These are phyloP conservation scores for Penicillium mononematosum DNA, from an alignment of 495 filamentous ascomycete species.

Conservation along the genomic window DNA sequence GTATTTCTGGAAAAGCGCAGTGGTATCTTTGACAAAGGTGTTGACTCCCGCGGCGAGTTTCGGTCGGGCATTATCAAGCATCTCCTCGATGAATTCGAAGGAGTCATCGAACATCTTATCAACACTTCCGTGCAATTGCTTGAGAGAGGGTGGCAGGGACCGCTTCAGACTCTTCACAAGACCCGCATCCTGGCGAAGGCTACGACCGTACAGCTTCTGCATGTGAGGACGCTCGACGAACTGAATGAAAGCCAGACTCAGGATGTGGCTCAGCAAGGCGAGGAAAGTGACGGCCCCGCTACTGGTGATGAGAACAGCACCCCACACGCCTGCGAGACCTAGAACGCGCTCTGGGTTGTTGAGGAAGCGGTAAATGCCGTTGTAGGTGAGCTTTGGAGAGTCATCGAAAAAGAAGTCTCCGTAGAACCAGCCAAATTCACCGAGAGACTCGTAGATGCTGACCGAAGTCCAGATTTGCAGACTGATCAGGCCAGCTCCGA, in stretches of 20 bases:
- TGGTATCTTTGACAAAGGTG: conserved; percentile 84
- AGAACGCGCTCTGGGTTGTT: conserved; percentile 97
- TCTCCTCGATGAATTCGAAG: conserved; percentile 83
- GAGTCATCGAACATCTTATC: conserved; percentile 85
- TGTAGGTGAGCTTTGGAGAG: conserved; percentile 84
- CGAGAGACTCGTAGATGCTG: conserved; percentile 94
- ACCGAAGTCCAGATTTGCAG: conserved; percentile 90
- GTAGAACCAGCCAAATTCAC: conserved; percentile 99
- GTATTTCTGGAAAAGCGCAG: conserved; percentile 82
- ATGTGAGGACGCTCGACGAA: conserved; percentile 96
- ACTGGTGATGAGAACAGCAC: conserved; percentile 86
- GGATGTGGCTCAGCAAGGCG: conserved; percentile 79
- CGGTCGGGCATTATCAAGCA: conserved; percentile 82
- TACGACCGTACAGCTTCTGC: conserved; percentile 92
- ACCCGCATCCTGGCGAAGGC: conserved; percentile 81
- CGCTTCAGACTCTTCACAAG: conserved; percentile 85
- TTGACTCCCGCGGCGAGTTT: conserved; percentile 84
- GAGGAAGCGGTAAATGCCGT: conserved; percentile 94
- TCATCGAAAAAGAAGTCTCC: conserved; percentile 94
- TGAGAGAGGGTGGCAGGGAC: conserved; percentile 77
- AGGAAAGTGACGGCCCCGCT: conserved; percentile 80
- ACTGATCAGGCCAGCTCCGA: conserved; percentile 76
- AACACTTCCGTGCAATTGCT: conserved; percentile 75
- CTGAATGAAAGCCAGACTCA: conserved; percentile 85
- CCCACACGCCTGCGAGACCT: conserved; percentile 94